Evolutionary conservation across 345 rosid genomes (phyloP).

Genomic region (Eucalyptus urophylla): DNA sequence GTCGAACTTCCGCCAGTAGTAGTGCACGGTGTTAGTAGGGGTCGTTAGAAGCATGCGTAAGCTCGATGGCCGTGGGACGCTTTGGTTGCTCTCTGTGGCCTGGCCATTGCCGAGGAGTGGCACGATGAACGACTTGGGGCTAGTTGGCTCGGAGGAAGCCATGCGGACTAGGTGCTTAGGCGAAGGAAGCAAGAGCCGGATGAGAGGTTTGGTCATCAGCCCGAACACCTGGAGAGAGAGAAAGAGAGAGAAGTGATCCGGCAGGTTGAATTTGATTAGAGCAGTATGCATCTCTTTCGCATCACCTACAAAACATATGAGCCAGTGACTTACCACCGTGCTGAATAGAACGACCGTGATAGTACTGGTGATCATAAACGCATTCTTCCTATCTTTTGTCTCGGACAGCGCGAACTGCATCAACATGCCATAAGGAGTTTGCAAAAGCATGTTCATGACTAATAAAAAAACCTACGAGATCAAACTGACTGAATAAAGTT

Average conservation of each 20-base stretch:
- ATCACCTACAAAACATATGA: neutral
- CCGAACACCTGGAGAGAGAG: constrained; percentile 61
- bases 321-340: constrained; percentile 52
- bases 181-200: constrained; percentile 63
- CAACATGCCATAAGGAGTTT: neutral
- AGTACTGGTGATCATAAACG: constrained; percentile 93
- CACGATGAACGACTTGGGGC: constrained; percentile 39
- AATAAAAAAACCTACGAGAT: neutral
- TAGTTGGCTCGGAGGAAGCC: constrained; percentile 38
- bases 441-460: neutral
- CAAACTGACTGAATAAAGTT: neutral
- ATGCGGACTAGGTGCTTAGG: constrained; percentile 27
- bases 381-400: constrained; percentile 49
- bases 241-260: neutral
- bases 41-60: constrained; percentile 41
- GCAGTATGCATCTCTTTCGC: neutral
- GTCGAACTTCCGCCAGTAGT: constrained; percentile 76
- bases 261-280: neutral
- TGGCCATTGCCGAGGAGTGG: constrained; percentile 43
- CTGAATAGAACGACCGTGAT: constrained; percentile 92
- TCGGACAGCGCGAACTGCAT: constrained; percentile 64
- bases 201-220: constrained; percentile 69
- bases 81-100: constrained; percentile 9
- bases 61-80: constrained; percentile 15
- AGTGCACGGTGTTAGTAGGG: constrained; percentile 70